Evolutionary conservation across 768 basidiomycete species (phyloP).

Genomic region (Leucocoprinus leucothites): DNA sequence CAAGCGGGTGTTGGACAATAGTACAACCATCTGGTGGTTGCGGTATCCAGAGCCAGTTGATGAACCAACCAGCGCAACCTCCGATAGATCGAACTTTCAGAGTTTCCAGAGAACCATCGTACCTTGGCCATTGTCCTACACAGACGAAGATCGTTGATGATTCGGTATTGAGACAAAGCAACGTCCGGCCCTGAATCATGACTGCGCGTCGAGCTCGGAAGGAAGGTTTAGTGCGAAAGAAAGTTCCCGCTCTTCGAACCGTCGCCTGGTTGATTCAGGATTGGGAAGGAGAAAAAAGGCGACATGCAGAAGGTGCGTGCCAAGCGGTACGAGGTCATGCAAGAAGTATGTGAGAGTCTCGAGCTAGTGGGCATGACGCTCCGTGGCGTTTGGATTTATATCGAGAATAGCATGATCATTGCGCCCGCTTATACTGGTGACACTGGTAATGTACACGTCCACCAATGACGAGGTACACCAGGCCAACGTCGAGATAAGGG

Average conservation of each 20-base stretch:
- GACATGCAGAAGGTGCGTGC: constrained; percentile 58
- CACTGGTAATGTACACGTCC: constrained; percentile 80
- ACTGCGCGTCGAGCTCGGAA: constrained; percentile 50
- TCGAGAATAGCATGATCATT: constrained; percentile 91
- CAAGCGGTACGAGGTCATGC: constrained; percentile 68
- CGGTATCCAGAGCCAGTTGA: background rate
- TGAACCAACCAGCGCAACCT: background rate
- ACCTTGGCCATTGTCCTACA: background rate
- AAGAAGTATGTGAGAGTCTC: constrained; percentile 50
- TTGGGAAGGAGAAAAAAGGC: constrained; percentile 64
- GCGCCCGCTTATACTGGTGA: constrained; percentile 93
- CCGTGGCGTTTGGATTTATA: constrained; percentile 59
- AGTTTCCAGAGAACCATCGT: background rate
- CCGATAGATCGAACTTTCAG: background rate
- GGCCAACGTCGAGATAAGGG: constrained; percentile 70
- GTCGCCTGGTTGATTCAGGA: constrained; percentile 64
- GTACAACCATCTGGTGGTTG: constrained; percentile 14
- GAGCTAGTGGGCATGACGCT: constrained; percentile 20
- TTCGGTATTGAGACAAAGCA: constrained; percentile 6
- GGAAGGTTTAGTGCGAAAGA: constrained; percentile 35
- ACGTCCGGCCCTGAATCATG: background rate
- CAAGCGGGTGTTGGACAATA: constrained; percentile 17
- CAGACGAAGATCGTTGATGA: constrained; percentile 12
- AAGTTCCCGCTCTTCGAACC: constrained; percentile 48
- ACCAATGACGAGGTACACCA: constrained; percentile 72